A percentile compares a stretch with the other conserved stretches of the same genome.
Evolutionary conservation across 768 basidiomycete species (phyloP).

Genomic region (Lactarius sanguifluus): DNA sequence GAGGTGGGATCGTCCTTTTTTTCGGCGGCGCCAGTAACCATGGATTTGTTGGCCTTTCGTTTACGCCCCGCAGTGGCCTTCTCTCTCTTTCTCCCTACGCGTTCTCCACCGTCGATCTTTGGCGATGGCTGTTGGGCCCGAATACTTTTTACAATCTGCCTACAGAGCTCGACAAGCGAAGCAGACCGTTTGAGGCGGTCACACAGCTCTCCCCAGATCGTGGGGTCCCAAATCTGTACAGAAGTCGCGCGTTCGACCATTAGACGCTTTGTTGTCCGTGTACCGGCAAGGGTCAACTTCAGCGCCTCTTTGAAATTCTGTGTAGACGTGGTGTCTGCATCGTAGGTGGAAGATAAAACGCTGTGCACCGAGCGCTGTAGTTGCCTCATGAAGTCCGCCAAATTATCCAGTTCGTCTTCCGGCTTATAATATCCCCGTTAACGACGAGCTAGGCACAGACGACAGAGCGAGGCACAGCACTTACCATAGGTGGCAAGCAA

Average conservation of each 20-base stretch:
- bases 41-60: constrained; percentile 32
- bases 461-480: constrained; percentile 29
- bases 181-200: constrained; percentile 62
- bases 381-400: constrained; percentile 49
- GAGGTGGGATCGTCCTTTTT: constrained; percentile 45
- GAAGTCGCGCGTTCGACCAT: constrained; percentile 36
- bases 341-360: constrained; percentile 49
- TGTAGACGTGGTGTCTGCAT: constrained; percentile 50
- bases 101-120: constrained; percentile 28
- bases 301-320: constrained; percentile 77
- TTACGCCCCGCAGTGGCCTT: constrained; percentile 30
- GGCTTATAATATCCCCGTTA: constrained; percentile 28
- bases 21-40: constrained; percentile 23
- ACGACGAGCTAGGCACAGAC: neutral
- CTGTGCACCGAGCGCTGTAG: constrained; percentile 52
- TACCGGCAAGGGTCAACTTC: constrained; percentile 62
- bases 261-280: constrained; percentile 63
- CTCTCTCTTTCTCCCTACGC: constrained; percentile 27
- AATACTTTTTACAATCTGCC: constrained; percentile 50
- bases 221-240: constrained; percentile 56
- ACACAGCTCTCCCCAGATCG: constrained; percentile 56
- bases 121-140: constrained; percentile 1
- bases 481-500: constrained; percentile 51
- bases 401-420: constrained; percentile 43
- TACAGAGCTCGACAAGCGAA: constrained; percentile 61